phyloP scores from a whole-genome alignment of 1,284 basidiomycete species.

The Stygiomarasmius scandens region DNA sequence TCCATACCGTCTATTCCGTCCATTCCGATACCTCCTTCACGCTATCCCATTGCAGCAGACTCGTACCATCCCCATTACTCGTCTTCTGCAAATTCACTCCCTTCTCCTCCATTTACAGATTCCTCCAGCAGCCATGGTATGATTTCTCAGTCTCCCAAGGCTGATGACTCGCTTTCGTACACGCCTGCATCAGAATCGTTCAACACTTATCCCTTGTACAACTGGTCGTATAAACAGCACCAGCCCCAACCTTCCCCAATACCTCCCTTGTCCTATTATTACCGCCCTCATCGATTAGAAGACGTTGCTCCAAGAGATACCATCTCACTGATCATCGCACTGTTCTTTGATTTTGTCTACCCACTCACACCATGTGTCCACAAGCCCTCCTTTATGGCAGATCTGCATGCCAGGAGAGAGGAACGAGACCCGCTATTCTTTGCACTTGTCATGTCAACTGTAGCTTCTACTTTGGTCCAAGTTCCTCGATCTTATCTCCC shows the following conservation, averaged over 20 bases:
- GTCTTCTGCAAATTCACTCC: constrained; percentile 34
- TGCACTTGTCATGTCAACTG: constrained; percentile 82
- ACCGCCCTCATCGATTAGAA: constrained; percentile 69
- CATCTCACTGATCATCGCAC: constrained; percentile 75
- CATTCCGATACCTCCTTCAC: constrained; percentile 60
- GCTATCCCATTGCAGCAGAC: constrained; percentile 72
- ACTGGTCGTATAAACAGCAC: constrained; percentile 73
- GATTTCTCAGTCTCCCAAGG: constrained; percentile 29
- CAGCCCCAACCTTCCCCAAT: constrained; percentile 54
- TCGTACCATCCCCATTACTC: constrained; percentile 59
- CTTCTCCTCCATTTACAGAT: constrained; percentile 27
- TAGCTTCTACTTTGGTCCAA: constrained; percentile 82
- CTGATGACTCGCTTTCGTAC: constrained; percentile 43
- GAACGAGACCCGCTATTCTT: constrained; percentile 87
- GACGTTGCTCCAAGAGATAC: constrained; percentile 78
- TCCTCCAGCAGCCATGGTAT: constrained; percentile 16
- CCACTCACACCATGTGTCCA: constrained; percentile 83
- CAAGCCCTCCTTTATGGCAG: constrained; percentile 85
- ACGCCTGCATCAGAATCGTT: constrained; percentile 50
- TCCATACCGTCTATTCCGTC: constrained; percentile 41
- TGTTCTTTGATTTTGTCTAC: constrained; percentile 90
- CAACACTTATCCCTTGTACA: constrained; percentile 66
- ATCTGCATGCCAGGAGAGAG: constrained; percentile 74
- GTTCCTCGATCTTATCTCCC: constrained; percentile 81
- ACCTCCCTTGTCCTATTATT: constrained; percentile 72